These are phyloP conservation scores for Pseudoperonospora humuli DNA, from an alignment of 352 stramenopile species.

Conservation along the genomic window DNA sequence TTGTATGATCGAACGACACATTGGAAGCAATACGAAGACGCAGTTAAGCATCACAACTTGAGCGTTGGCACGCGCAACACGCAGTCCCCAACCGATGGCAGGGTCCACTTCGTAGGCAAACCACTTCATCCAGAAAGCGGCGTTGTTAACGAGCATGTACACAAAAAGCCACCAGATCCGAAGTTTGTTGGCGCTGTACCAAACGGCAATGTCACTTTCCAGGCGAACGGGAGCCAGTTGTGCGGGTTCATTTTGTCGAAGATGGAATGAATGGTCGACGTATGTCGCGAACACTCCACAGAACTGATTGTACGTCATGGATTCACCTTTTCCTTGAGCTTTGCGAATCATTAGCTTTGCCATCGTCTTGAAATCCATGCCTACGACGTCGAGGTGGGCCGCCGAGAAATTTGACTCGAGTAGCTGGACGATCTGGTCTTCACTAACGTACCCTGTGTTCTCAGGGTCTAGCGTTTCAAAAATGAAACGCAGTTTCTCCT, in stretches of 20 bases:
- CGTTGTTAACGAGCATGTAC: slow-evolving; percentile 59
- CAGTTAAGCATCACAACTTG: slow-evolving; percentile 77
- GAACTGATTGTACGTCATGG: slow-evolving; percentile 71
- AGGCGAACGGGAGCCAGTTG: slow-evolving; percentile 21
- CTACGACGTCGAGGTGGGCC: slow-evolving; percentile 65
- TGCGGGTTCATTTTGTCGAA: slow-evolving; percentile 28
- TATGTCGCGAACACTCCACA: slow-evolving; percentile 61
- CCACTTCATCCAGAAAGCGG: slow-evolving; percentile 72
- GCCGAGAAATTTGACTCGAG: slow-evolving; percentile 65
- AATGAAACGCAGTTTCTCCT: slow-evolving; percentile 80
- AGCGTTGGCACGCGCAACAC: slow-evolving; percentile 60
- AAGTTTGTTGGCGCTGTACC: slow-evolving; percentile 63
- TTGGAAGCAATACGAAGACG: slow-evolving; percentile 65
- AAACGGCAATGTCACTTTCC: slow-evolving; percentile 56
- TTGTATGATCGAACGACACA: slow-evolving; percentile 69
- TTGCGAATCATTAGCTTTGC: slow-evolving; percentile 66
- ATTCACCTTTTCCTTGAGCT: slow-evolving; percentile 41
- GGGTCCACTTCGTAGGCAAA: slow-evolving; percentile 65
- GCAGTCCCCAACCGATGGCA: slow-evolving; percentile 62
- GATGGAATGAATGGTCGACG: slow-evolving; percentile 50
- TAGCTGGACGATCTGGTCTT: slow-evolving; percentile 56
- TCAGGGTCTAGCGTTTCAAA: slow-evolving; percentile 73
- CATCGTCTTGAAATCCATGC: slow-evolving; percentile 59
- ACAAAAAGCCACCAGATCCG: slow-evolving; percentile 75
- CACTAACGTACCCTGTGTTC: slow-evolving; percentile 40